Conservation (phyloP, 768 basidiomycete genomes). For the Sutorius australiensis region DNA sequence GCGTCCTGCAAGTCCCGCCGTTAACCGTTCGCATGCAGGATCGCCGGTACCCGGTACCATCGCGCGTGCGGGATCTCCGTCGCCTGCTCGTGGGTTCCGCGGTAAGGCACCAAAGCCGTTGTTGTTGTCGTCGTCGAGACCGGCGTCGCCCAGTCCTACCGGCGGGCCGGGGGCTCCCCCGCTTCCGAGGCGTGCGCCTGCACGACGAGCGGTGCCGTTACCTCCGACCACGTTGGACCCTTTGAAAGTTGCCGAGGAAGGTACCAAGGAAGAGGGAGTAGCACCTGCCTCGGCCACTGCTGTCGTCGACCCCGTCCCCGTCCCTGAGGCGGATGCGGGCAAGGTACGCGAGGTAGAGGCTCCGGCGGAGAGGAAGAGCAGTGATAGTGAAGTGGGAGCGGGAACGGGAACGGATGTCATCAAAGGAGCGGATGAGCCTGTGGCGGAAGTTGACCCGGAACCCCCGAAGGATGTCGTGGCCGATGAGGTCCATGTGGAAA, state of each 20-base stretch:
- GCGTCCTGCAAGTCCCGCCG: slow-evolving; percentile 28
- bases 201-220: slow-evolving; percentile 37
- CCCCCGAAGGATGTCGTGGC: neutral
- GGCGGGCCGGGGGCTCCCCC: slow-evolving; percentile 42
- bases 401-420: neutral
- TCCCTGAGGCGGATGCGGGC: neutral
- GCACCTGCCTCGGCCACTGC: neutral
- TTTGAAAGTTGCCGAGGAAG: neutral
- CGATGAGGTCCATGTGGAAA: neutral
- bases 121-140: slow-evolving; percentile 34
- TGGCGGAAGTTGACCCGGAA: neutral
- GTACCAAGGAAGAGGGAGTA: slow-evolving; percentile 3
- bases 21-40: slow-evolving; percentile 23
- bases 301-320: neutral
- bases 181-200: slow-evolving; percentile 62
- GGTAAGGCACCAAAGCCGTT: slow-evolving; percentile 20
- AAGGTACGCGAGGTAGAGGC: neutral
- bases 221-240: slow-evolving; percentile 12
- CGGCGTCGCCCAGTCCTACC: slow-evolving; percentile 33
- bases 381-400: neutral
- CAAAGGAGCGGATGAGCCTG: neutral
- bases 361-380: slow-evolving; percentile 1
- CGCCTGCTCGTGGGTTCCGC: slow-evolving; percentile 10
- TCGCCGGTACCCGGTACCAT: slow-evolving; percentile 19
- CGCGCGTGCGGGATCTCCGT: slow-evolving; percentile 9